Conservation (phyloP, 768 basidiomycete genomes). For the Clitopilus passeckerianus region DNA sequence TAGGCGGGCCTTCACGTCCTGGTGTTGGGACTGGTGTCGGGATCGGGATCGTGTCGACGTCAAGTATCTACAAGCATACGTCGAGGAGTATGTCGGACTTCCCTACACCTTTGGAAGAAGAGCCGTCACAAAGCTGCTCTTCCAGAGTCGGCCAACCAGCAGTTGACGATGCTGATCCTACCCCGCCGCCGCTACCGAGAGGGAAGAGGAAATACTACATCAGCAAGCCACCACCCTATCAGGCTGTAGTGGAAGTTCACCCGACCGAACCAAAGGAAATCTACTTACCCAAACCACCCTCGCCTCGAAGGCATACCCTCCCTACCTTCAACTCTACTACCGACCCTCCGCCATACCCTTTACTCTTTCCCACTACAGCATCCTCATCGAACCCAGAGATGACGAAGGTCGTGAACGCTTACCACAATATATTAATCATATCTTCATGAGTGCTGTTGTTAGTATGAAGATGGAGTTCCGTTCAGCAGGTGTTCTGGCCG, state of each 20-base stretch:
- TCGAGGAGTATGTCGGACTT: constrained; percentile 67
- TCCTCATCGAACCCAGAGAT: constrained; percentile 45
- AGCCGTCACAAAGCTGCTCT: constrained; percentile 20
- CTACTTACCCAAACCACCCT: neutral
- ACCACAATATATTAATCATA: constrained; percentile 75
- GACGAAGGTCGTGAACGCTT: constrained; percentile 83
- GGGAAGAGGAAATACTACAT: constrained; percentile 17
- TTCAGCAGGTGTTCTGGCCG: constrained; percentile 78
- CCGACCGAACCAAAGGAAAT: neutral
- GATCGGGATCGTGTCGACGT: constrained; percentile 13
- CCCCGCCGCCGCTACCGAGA: constrained; percentile 2
- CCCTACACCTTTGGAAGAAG: constrained; percentile 23
- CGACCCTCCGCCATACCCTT: constrained; percentile 70
- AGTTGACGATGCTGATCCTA: neutral
- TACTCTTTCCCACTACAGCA: constrained; percentile 19
- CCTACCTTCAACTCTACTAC: constrained; percentile 57
- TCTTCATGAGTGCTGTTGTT: constrained; percentile 78
- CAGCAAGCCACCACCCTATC: constrained; percentile 28
- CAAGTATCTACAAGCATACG: constrained; percentile 51
- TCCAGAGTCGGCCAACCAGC: neutral
- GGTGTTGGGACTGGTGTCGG: neutral
- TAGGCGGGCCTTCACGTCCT: neutral
- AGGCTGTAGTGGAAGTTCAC: constrained; percentile 32
- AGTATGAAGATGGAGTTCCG: constrained; percentile 93
- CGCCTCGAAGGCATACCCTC: constrained; percentile 58